These are phyloP conservation scores for Odontarrhena argentea DNA, from an alignment of 345 rosid genomes.

Conservation along the genomic window DNA sequence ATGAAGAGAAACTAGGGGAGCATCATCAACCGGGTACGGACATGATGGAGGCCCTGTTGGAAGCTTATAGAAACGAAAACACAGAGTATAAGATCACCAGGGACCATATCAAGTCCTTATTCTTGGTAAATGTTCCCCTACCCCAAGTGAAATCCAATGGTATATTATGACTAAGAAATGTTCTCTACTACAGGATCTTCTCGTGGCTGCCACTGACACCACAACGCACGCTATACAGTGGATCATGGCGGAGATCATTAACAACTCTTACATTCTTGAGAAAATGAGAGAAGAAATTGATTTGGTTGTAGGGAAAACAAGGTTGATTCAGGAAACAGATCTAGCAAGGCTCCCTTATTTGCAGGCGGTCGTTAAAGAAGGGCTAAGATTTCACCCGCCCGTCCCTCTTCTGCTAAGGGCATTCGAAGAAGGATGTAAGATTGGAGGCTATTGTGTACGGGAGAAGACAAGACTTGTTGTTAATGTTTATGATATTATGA, in stretches of 20 bases:
- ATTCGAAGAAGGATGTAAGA: constrained; percentile 44
- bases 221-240: constrained; percentile 44
- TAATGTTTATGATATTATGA: constrained; percentile 59
- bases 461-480: constrained; percentile 55
- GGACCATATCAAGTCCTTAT: no score
- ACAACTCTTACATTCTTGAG: constrained; percentile 48
- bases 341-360: constrained; percentile 51
- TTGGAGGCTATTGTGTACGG: constrained; percentile 49
- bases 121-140: constrained; percentile 4
- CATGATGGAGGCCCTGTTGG: constrained; percentile 34
- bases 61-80: constrained; percentile 22
- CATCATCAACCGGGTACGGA: no score
- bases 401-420: constrained; percentile 53
- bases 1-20: no score
- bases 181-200: not conserved
- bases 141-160: no score
- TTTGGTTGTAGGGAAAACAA: constrained; percentile 43
- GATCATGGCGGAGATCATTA: constrained; percentile 63
- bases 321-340: constrained; percentile 58
- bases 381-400: constrained; percentile 60
- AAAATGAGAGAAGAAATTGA: constrained; percentile 62
- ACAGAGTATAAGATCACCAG: no score
- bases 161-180: no score
- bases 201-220: constrained; percentile 19
- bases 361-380: constrained; percentile 59